Evolutionary conservation across 2,329 filamentous ascomycete genomes (phyloP).

Genomic region (Fusarium praegraminearum): DNA sequence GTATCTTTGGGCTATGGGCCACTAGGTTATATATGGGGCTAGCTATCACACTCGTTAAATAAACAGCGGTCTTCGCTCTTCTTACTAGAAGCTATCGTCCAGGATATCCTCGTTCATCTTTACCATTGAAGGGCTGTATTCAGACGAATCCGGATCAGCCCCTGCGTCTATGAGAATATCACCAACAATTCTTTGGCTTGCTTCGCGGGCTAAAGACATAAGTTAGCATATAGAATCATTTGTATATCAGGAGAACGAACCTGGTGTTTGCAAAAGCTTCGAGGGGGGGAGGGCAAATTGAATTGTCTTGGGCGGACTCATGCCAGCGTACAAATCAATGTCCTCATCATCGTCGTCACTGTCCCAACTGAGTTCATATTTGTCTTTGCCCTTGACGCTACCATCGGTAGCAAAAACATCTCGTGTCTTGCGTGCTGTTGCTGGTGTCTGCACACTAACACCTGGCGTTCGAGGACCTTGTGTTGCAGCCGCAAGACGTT

Average conservation of each 20-base stretch:
- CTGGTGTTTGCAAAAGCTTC: constrained; percentile 82
- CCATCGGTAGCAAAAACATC: constrained; percentile 60
- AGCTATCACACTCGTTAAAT: not conserved
- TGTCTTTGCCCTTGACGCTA: constrained; percentile 49
- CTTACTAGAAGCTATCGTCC: constrained; percentile 70
- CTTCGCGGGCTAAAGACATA: constrained; percentile 72
- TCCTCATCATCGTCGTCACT: constrained; percentile 78
- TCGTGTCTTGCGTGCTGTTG: constrained; percentile 60
- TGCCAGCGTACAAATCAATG: constrained; percentile 72
- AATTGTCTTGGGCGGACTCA: constrained; percentile 94
- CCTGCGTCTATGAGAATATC: constrained; percentile 83
- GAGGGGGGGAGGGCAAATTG: constrained; percentile 85
- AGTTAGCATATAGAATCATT: not conserved
- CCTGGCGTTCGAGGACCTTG: constrained; percentile 78
- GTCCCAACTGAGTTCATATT: constrained; percentile 77
- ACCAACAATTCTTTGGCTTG: constrained; percentile 83
- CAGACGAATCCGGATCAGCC: constrained; percentile 65
- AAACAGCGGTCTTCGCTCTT: not conserved
- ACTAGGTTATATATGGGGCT: constrained; percentile 12
- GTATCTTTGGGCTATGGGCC: constrained; percentile 19
- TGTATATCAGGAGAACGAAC: constrained; percentile 57
- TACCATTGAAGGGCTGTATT: constrained; percentile 74
- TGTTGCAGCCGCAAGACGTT: constrained; percentile 57
- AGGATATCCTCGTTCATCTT: constrained; percentile 73
- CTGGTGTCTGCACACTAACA: constrained; percentile 85